Base-by-base conservation (phyloP, 2,329 filamentous ascomycete genomes). In the Penicillium sp. region DNA sequence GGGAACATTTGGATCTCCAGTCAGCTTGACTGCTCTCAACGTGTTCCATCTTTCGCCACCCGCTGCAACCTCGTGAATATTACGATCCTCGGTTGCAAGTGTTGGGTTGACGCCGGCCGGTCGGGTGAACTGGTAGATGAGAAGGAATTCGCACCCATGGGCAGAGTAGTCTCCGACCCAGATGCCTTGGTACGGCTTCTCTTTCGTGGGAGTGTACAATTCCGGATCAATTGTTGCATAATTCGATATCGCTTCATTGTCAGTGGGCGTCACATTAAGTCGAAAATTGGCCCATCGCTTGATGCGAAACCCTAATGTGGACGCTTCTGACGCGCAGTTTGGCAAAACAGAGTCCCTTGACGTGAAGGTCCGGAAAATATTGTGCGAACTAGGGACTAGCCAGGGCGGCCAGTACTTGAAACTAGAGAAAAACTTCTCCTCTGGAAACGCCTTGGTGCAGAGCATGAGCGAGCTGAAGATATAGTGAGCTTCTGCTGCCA, bases 81-180 rank as follows among this genome's bases (percentile, higher is more conserved):
- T 6, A 5, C 28, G 28, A 31, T 31, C 28, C 28, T 31, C 28
- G 28, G 28, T 31, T 31, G 28, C 28, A 31, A 31, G 28, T 2
- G 5, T 31, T 10, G 31, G 22, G 11, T 20, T 25, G 22, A 25
- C 10, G 4, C n/a, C 4, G 35, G 34, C n/a, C 8, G 34, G 31
- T 38, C 28, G 34, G 4, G 15, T 20, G 15, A 87, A 87, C 70
- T 99, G 95, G 66, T 92, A 81, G 48, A 98, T 80, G 12, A 96
- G 80, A 4, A 98, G 71, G 57, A 97, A 96, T 74, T 98, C 94
- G 73, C 90, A 93, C 0, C 93, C 92, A 68, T 98, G 93, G 0
- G 86, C 87, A 28, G 87, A 89, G 70, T 96, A 97, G 73, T 97
- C 93, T 0, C 93, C 93, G 15, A 92, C 89, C 90, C 91, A 98